Evolutionary conservation across 2,329 filamentous ascomycete species (phyloP), one percentile per base, ranked within the genome.

Genomic region (Aspergillus sp.): DNA sequence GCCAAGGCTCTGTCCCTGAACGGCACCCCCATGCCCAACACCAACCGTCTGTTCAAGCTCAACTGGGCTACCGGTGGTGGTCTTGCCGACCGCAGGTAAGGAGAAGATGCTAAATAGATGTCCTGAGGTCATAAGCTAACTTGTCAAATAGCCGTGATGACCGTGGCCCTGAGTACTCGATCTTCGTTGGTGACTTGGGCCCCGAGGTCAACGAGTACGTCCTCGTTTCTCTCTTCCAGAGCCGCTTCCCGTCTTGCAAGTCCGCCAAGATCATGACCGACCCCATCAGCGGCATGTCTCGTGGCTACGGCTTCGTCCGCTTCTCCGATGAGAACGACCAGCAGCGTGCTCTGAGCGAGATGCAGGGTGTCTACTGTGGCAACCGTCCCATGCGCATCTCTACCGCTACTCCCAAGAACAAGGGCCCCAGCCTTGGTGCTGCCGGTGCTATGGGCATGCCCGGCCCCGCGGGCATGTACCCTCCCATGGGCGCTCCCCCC

Each of bases 181-280:
- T 99, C 80, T 99, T 99, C 74, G 95, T 99, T 61, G 95, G 95
- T 68, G 95, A 99, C 74, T 88, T 99, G 64, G 95, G 95, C 63
- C 95, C 96, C 7, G 95, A 99, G 80, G 95, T 99, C 70, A 99
- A 97, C 78, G 95, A 99, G 82, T 98, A 96, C 73, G 94, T 98
- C 60, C 84, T 99, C 62, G 94, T 98, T 57, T 96, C 93, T 25
- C 88, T 99, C 54, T 99, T 99, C 86, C 94, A 98, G 81, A 90
- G 88, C 73, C 92, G 94, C 63, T 99, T 96, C 84, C 90, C 90
- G 0, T 96, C 92, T 8, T 98, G 94, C 90, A 98, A 98, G 84
- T 96, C 92, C 39, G 95, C 95, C 73, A 99, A 99, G 86, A 99
- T 99, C 80, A 99, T 99, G 95, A 96, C 94, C 62, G 95, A 99